Base-by-base conservation (phyloP, 257 asterid species). In the Haberlea rhodopensis region DNA sequence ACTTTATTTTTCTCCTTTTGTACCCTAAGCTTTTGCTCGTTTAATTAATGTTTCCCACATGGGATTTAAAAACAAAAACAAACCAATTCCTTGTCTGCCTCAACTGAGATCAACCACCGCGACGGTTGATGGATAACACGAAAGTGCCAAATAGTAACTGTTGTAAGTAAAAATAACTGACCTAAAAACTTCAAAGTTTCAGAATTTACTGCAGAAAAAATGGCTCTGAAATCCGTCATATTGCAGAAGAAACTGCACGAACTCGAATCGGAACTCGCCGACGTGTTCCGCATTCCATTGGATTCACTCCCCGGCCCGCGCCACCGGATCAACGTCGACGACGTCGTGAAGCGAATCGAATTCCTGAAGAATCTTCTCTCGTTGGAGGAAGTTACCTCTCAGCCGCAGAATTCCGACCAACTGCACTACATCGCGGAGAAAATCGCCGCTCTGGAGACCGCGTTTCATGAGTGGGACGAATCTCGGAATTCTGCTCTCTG, bases 181-280 rank as follows among this genome's bases (percentile, higher is more conserved):
- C 46, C 4, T 1, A 3, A 32, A 32, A 6, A n/a, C 24, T n/a
- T 4, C n/a, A 0, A 65, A 15, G n/a, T 57, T 18, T 53, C 63
- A 27, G 13, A 26, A 46, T 5, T 16, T 9, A 16, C 21, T 22
- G 28, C 40, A 37, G n/a, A 62, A 27, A 78, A 53, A 78, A 73
- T 69, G 88, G 22, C 75, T 11, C 65, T 60, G 57, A 66, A 61
- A 54, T 74, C 65, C 48, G 69, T 25, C 3, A 57, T 70, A 54
- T 23, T 86, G 76, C 78, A 73, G 69, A 84, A 78, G 84, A 86
- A 80, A 82, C 72, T 87, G 61, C 69, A 57, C 48, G 88, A 85
- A 73, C 80, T 85, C 19, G 90, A 85, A 53, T 26, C 78, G 31
- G 80, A 83, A 71, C 76, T 85, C 56, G 18, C 20, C 28, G 73